Percentiles rank a stretch among this genome's conserved stretches.
phyloP scores from a whole-genome alignment of 805 yeast species.

The Sugiyamaella floridensis region DNA sequence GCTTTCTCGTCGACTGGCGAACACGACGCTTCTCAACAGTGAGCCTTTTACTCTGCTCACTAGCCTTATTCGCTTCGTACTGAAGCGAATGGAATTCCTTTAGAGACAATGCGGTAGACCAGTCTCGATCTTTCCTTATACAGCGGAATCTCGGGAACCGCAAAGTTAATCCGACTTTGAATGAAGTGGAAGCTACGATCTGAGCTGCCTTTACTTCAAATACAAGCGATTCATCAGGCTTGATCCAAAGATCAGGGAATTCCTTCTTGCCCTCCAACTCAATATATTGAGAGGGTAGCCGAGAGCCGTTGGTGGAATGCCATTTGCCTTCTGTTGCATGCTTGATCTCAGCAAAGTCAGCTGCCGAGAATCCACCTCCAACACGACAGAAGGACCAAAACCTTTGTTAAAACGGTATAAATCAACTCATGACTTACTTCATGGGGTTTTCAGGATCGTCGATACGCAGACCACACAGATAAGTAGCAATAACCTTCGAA shows the following conservation, averaged over 20 bases:
- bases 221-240: constrained; percentile 70
- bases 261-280: constrained; percentile 22
- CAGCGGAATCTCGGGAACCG: constrained; percentile 67
- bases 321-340: constrained; percentile 54
- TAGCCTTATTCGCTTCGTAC: constrained; percentile 15
- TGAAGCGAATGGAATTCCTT: constrained; percentile 43
- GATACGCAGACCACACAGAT: constrained; percentile 62
- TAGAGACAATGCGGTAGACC: constrained; percentile 47
- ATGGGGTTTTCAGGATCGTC: constrained; percentile 27
- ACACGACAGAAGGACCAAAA: constrained; percentile 69
- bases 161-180: constrained; percentile 61
- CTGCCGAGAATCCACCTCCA: constrained; percentile 73
- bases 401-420: constrained; percentile 14
- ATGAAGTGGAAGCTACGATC: constrained; percentile 46
- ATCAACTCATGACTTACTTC: background rate
- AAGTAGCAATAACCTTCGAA: constrained; percentile 39
- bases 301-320: constrained; percentile 37
- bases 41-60: constrained; percentile 15
- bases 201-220: constrained; percentile 80
- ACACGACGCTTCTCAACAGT: constrained; percentile 23
- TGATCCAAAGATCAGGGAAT: constrained; percentile 69
- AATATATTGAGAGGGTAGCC: constrained; percentile 35
- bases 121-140: constrained; percentile 62
- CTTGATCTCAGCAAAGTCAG: constrained; percentile 55
- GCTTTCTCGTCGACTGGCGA: background rate